Conservation (phyloP, 495 filamentous ascomycete genomes). For the Alectoria sarmentosa region DNA sequence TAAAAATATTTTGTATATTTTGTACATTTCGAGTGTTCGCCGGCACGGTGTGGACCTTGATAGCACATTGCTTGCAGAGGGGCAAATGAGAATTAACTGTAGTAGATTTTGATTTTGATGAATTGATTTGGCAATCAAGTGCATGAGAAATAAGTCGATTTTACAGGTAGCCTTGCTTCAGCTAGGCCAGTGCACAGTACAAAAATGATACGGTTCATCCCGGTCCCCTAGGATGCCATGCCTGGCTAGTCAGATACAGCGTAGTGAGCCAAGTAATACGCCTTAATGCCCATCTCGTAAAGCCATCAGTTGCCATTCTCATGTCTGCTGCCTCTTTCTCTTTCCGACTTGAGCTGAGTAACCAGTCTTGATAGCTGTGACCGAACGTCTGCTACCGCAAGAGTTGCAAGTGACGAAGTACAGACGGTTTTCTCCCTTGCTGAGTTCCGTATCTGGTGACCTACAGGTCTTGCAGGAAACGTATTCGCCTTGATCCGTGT, state of each 20-base stretch:
- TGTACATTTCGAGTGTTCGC: background rate
- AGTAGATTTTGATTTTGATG: background rate
- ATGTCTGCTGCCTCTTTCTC: slow-evolving; percentile 64
- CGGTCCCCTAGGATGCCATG: background rate
- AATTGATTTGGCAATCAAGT: background rate
- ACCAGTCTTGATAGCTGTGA: slow-evolving; percentile 98
- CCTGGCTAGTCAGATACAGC: background rate
- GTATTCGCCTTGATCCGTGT: slow-evolving; percentile 67
- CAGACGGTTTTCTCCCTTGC: slow-evolving; percentile 96
- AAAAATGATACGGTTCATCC: background rate
- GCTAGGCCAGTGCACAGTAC: background rate
- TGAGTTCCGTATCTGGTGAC: slow-evolving; percentile 89
- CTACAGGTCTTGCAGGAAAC: slow-evolving; percentile 98
- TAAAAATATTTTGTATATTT: background rate
- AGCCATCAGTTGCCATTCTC: slow-evolving; percentile 19
- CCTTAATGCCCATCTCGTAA: slow-evolving; percentile 1
- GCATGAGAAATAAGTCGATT: background rate
- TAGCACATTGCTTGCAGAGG: background rate
- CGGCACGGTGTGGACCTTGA: background rate
- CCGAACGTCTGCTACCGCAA: slow-evolving; percentile 82
- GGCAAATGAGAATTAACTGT: background rate
- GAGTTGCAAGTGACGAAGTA: slow-evolving; percentile 81
- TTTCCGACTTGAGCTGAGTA: slow-evolving; percentile 98
- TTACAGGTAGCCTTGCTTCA: background rate
- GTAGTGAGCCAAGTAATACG: slow-evolving; percentile 1